Conservation (phyloP, 108 stramenopile species). For the Conticribra weissflogii region DNA sequence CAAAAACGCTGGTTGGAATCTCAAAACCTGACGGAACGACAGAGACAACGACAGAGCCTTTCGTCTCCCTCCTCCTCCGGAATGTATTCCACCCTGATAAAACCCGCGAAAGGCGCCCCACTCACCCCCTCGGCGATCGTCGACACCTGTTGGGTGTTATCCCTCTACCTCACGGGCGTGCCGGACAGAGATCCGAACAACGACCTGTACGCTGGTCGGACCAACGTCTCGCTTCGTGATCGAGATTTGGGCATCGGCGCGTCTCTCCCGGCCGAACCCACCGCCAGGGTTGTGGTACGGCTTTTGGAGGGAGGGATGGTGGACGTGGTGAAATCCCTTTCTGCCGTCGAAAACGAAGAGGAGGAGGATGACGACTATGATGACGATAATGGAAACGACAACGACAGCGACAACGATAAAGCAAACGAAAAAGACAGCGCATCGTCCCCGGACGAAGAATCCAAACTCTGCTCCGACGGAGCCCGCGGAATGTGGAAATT, state of each 20-base stretch:
- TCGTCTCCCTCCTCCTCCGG: neutral
- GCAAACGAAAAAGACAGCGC: too few species aligned
- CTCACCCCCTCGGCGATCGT: constrained; percentile 26
- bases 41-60: neutral
- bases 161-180: constrained; percentile 72
- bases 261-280: constrained; percentile 59
- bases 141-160: constrained; percentile 44
- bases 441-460: constrained; percentile 9
- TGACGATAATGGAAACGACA: neutral
- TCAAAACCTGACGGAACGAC: constrained; percentile 30
- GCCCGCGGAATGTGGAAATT: constrained; percentile 74
- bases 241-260: constrained; percentile 56
- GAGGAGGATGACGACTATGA: neutral
- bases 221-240: constrained; percentile 75
- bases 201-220: constrained; percentile 70
- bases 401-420: constrained; percentile 1
- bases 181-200: constrained; percentile 76
- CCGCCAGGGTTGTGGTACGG: constrained; percentile 46
- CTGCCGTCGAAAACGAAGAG: neutral
- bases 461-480: constrained; percentile 51
- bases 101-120: constrained; percentile 37
- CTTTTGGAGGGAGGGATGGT: constrained; percentile 58
- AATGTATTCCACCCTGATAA: neutral
- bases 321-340: constrained; percentile 20
- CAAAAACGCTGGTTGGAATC: constrained; percentile 72